Evolutionary conservation across 1,284 basidiomycete genomes (phyloP).

Genomic region (Sutorius eximius): DNA sequence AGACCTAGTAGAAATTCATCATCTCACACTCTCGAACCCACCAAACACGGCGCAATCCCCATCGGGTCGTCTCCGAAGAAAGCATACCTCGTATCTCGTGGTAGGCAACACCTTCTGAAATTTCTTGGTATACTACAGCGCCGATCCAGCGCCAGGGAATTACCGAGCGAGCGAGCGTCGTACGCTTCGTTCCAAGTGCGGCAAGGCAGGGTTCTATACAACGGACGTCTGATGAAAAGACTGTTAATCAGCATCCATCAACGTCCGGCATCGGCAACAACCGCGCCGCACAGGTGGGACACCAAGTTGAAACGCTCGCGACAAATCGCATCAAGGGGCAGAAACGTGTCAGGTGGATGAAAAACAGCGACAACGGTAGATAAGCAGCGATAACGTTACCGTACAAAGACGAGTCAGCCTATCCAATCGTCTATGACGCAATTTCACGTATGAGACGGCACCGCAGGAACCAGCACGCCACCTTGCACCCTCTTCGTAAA

Average conservation of each 20-base stretch:
- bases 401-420: conserved; percentile 22
- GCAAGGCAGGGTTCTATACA: not conserved
- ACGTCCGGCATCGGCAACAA: too few relatives aligned
- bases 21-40: not conserved
- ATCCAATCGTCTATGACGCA: not conserved
- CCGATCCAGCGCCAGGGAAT: conserved; percentile 32
- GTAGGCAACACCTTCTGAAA: conserved; percentile 4
- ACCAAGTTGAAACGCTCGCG: too few relatives aligned
- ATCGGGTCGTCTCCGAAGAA: not conserved
- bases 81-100: conserved; percentile 17
- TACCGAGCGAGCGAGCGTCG: conserved; percentile 26
- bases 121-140: conserved; percentile 11
- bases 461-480: conserved; percentile 7
- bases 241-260: not conserved
- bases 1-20: not conserved
- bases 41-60: not conserved
- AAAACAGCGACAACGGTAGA: conserved; percentile 1
- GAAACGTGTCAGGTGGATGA: not conserved
- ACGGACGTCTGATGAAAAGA: not conserved
- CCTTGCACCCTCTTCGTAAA: conserved; percentile 26
- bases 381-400: conserved; percentile 33
- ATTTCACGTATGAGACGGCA: conserved; percentile 16
- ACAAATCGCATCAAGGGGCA: not conserved
- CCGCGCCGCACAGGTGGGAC: not conserved
- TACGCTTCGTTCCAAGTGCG: not conserved